Percentiles rank a stretch among this genome's conserved stretches.
Conservation (phyloP, 164 flowering plant genomes). For the Tetrastigma voinierianum region DNA sequence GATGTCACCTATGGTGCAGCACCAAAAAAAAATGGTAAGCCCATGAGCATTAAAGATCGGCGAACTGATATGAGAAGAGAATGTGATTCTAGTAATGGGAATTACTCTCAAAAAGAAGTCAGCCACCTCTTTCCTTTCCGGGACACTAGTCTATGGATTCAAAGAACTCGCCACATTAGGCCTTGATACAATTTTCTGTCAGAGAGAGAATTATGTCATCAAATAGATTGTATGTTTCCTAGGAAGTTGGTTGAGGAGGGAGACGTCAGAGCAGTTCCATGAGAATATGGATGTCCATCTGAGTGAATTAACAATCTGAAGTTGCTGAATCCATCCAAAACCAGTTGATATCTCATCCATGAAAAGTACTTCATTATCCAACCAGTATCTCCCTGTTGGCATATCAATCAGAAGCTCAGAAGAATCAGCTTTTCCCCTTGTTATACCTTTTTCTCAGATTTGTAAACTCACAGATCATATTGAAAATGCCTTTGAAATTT, state of each 20-base stretch:
- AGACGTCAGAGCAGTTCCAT: slow-evolving; percentile 42
- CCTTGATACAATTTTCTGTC: slow-evolving; percentile 61
- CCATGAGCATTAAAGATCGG: too few species aligned
- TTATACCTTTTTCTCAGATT: too few species aligned
- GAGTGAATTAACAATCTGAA: slow-evolving; percentile 47
- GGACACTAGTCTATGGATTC: slow-evolving; percentile 50
- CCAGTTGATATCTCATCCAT: slow-evolving; percentile 66
- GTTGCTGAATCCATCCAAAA: slow-evolving; percentile 62
- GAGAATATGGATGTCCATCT: slow-evolving; percentile 40
- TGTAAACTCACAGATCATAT: neutral
- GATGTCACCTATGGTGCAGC: too few species aligned
- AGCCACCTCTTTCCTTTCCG: slow-evolving; percentile 39
- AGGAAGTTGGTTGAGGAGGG: slow-evolving; percentile 59
- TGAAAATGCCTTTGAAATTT: neutral
- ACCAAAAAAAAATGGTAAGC: too few species aligned
- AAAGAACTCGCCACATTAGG: slow-evolving; percentile 51
- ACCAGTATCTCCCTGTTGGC: slow-evolving; percentile 48
- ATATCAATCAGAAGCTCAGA: too few species aligned
- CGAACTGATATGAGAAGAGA: too few species aligned
- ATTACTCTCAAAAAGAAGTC: too few species aligned
- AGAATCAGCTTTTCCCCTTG: too few species aligned
- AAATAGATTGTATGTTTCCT: slow-evolving; percentile 43
- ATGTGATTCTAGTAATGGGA: too few species aligned
- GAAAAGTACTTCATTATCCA: slow-evolving; percentile 48
- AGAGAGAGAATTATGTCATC: slow-evolving; percentile 50